Percentiles rank a stretch among this genome's conserved stretches.
phyloP scores from a whole-genome alignment of 2,329 filamentous ascomycete species.

The Trichoderma harzianum region DNA sequence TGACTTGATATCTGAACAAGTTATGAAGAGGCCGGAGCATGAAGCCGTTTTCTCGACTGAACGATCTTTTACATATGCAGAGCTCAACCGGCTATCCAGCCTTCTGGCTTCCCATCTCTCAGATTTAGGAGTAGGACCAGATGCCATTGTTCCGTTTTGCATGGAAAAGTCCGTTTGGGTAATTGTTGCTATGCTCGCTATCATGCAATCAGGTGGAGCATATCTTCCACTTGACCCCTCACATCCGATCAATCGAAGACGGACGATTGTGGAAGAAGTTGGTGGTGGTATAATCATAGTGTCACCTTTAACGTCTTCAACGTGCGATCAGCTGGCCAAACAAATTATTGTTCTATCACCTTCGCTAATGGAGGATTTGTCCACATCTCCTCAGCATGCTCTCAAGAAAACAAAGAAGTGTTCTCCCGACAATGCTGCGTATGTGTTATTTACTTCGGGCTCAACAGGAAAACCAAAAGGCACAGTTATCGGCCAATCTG shows the following conservation, averaged over 20 bases:
- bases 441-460: slow-evolving; percentile 30
- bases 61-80: background rate
- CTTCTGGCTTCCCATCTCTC: slow-evolving; percentile 5
- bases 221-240: slow-evolving; percentile 28
- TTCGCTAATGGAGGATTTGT: background rate
- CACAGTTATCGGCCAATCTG: slow-evolving; percentile 40
- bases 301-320: background rate
- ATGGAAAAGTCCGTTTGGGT: slow-evolving; percentile 23
- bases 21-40: background rate
- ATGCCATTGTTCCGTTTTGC: slow-evolving; percentile 18
- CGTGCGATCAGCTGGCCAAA: background rate
- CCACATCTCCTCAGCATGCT: background rate
- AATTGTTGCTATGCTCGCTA: slow-evolving; percentile 24
- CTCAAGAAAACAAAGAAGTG: background rate
- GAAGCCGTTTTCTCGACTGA: slow-evolving; percentile 13
- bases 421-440: slow-evolving; percentile 19
- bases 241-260: slow-evolving; percentile 7
- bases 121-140: slow-evolving; percentile 26
- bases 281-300: slow-evolving; percentile 9
- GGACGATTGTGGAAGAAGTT: slow-evolving; percentile 15
- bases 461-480: slow-evolving; percentile 29
- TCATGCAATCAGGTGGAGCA: slow-evolving; percentile 29
- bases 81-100: background rate
- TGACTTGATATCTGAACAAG: slow-evolving; percentile 14
- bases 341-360: background rate